phyloP scores from a whole-genome alignment of 208 protist species.

The Trypanosomatidae sp. region DNA sequence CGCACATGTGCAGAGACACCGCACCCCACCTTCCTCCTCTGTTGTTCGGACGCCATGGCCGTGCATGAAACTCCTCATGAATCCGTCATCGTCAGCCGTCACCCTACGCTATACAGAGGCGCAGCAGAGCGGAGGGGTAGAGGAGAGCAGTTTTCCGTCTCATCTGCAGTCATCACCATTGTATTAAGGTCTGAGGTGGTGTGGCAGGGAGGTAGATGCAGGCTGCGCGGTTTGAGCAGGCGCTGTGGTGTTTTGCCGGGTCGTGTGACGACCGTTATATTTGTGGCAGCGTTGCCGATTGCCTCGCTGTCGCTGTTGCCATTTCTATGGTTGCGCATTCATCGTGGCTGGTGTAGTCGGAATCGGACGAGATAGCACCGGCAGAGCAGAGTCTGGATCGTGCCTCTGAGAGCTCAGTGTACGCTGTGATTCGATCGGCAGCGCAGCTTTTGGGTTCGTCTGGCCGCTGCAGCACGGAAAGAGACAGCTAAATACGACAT shows the following conservation, averaged over 20 bases:
- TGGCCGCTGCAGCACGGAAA: conserved; percentile 37
- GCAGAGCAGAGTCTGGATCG: background rate
- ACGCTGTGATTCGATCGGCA: conserved; percentile 2
- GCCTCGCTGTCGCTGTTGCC: background rate
- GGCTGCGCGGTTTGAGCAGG: background rate
- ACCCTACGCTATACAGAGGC: background rate
- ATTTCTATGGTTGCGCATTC: background rate
- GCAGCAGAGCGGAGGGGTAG: background rate
- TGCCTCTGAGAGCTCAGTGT: conserved; percentile 19
- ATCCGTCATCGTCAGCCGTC: background rate
- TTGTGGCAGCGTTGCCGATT: background rate
- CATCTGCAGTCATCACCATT: background rate
- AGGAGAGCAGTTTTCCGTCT: background rate
- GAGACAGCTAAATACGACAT: conserved; percentile 24
- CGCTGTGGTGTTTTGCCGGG: background rate
- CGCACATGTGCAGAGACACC: background rate
- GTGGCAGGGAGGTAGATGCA: background rate
- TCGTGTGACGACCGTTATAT: background rate
- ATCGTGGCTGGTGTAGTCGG: background rate
- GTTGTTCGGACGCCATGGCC: background rate
- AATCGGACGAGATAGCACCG: background rate
- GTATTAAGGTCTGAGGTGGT: background rate
- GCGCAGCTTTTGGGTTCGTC: conserved; percentile 1
- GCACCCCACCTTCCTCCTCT: background rate
- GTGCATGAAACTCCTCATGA: background rate